A percentile compares a stretch with the other conserved stretches of the same genome.
Conservation (phyloP, 2,329 filamentous ascomycete genomes). For the Cordyceps javanica region DNA sequence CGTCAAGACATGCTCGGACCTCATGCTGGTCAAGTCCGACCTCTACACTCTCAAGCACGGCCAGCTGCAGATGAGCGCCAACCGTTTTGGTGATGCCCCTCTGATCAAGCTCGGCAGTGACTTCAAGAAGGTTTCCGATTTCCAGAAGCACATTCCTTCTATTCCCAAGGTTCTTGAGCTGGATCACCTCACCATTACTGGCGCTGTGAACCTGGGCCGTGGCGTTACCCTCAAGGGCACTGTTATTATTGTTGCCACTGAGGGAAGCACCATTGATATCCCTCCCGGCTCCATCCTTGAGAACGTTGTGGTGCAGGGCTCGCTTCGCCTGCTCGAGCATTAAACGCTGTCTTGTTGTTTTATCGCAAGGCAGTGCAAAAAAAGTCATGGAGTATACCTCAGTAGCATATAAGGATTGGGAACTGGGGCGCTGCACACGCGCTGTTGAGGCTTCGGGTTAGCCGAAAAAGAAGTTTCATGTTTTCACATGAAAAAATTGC, state of each 20-base stretch:
- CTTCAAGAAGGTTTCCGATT: slow-evolving; percentile 99
- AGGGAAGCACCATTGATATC: slow-evolving; percentile 96
- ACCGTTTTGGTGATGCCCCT: slow-evolving; percentile 91
- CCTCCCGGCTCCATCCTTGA: slow-evolving; percentile 94
- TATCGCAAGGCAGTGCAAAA: not conserved
- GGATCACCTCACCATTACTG: slow-evolving; percentile 94
- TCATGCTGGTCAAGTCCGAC: slow-evolving; percentile 99
- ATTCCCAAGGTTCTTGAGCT: slow-evolving; percentile 90
- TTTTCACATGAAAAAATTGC: not conserved
- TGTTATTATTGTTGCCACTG: slow-evolving; percentile 97
- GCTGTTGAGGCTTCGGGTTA: not conserved
- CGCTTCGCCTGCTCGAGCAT: slow-evolving; percentile 68
- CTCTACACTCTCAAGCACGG: slow-evolving; percentile 98
- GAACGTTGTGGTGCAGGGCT: slow-evolving; percentile 98
- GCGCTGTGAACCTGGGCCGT: slow-evolving; percentile 91
- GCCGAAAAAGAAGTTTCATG: not conserved
- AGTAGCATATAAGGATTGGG: not conserved
- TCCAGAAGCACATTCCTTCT: slow-evolving; percentile 79
- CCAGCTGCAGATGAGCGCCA: slow-evolving; percentile 93
- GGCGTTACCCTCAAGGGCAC: slow-evolving; percentile 96
- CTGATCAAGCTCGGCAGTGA: slow-evolving; percentile 98
- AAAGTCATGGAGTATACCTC: not conserved
- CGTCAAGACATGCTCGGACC: slow-evolving; percentile 98
- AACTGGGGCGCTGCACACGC: not conserved
- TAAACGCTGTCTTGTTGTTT: slow-evolving; percentile 27